Base-by-base conservation (phyloP, 176 grass and related monocot species). In the Elymus sibiricus region DNA sequence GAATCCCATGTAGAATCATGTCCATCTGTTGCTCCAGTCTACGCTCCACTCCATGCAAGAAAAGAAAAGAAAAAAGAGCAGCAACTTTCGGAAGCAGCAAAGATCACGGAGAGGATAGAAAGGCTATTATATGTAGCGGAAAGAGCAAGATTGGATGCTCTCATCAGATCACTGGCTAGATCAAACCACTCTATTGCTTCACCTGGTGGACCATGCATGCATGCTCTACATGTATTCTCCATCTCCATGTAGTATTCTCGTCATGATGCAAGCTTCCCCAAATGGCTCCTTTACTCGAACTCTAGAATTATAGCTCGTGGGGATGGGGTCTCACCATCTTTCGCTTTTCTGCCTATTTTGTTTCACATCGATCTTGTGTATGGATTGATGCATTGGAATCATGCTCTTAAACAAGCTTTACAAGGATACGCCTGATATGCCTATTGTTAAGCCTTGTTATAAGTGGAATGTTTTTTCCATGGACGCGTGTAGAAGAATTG, bases 211-310 rank as follows among this genome's bases (percentile, higher is more conserved):
- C 61, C 80, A 53, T 53, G 49, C 49, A 53, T 53, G 49, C 49
- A 72, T 51, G 80, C 63, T 70, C 65, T 53, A 49, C 62, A 24
- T 64, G 38, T 71, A 74, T 86, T 83, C 64, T 86, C 84, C 60
- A 60, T 43, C 58, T 83, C 72, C 70, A 40, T 43, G 58, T 62
- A 72, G 58, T 62, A 72, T 90, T 86, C 73, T 86, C 88, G 78
- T 79, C 73, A 83, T 86, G 73, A 83, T 86, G 74, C 73, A 82
- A 83, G 73, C 88, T 86, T 86, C 84, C 79, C 65, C 73, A 86
- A 83, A 90, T 83, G 32, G 84, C 79, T 86, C 31, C 79, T 31
- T 78, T 69, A 11, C 79, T 73, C 44, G 49, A 53, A 53, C 6
- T 19, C 49, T 19, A 16, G 37, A 53, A 83, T 74, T 31, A 83